phyloP scores from a whole-genome alignment of 306 rosid species.

The Inga leiocalycina region DNA sequence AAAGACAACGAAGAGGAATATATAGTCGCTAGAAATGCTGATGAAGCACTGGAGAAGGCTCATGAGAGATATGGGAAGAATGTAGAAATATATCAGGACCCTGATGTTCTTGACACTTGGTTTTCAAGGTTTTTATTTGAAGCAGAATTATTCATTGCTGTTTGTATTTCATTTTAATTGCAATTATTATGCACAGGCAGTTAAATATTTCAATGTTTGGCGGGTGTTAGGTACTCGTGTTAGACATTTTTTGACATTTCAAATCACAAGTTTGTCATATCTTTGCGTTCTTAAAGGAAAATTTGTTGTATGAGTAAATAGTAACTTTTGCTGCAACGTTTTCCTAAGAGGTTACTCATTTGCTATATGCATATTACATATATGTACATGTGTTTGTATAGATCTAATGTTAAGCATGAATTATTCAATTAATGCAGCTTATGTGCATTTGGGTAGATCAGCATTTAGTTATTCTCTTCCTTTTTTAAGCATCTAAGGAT shows the following conservation, averaged over 20 bases:
- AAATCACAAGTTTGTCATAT: neutral
- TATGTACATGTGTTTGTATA: neutral
- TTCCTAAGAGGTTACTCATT: neutral
- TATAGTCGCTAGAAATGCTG: constrained; percentile 82
- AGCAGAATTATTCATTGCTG: neutral
- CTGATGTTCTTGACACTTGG: constrained; percentile 99
- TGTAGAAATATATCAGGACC: constrained; percentile 90
- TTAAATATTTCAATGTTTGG: neutral
- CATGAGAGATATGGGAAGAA: constrained; percentile 66
- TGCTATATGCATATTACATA: neutral
- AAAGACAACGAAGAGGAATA: constrained; percentile 86
- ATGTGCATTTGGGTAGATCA: neutral
- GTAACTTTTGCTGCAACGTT: constrained; percentile 1
- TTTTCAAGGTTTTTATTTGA: constrained; percentile 77
- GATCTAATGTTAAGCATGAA: constrained; percentile 4
- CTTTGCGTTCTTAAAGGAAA: neutral
- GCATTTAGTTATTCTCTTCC: neutral
- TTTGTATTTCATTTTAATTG: constrained; percentile 11
- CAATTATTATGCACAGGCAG: neutral
- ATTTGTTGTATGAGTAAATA: neutral
- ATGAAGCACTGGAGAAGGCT: constrained; percentile 83
- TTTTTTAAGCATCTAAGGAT: too few species aligned
- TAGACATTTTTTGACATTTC: neutral
- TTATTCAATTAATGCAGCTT: constrained; percentile 2
- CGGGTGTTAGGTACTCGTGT: neutral